Evolutionary conservation across 441 rosid genomes (phyloP), one percentile per base, ranked within the genome.

Genomic region (Mallotus japonicus): DNA sequence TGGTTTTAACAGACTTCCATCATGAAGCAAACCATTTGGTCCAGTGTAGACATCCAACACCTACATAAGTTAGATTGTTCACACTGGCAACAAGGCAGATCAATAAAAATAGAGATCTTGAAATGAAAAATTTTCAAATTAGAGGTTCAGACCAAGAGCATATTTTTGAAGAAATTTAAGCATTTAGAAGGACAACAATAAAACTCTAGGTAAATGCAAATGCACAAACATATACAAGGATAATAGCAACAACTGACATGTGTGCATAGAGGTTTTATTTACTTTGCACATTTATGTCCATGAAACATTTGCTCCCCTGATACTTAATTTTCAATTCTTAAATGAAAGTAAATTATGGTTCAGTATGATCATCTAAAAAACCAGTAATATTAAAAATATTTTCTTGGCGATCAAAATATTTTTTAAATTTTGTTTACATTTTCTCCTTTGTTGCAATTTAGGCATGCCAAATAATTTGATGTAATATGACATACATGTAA

Each of bases 41-140:
- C 99, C 97, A 40, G 80, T 86, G 83, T 89, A 95, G 73, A 91
- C 97, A 76, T 92, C 89, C 86, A 88, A 74, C 66, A 91, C 97
- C 99, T 95, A 74, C 80, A 86, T 34, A 59, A 19, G 79, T 80
- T 46, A 76, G 76, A 75, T 62, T 61, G 22, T 53, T 70, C 65
- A 80, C 54, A 75, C 14, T 40, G 13, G 15, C 58, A 65, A 61
- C 32, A 40, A 60, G 53, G 34, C 65, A 54, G 24, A 28, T 67
- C 28, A 68, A 55, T 32, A 69, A 67, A 20, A 75, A 37, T 32
- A 62, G 19, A 71, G 80, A 62, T 8, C 28, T 58, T 24, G 40
- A 62, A 54, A 54, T 19, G 1, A 71, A 58, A 71, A 14, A 0
- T 5, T 32, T 19, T 51, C 24, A 42, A 47, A 9, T 60, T 14